A percentile compares a stretch with the other conserved stretches of the same genome.
Conservation (phyloP, 768 basidiomycete species). For the Phanerodontia chrysosporium region DNA sequence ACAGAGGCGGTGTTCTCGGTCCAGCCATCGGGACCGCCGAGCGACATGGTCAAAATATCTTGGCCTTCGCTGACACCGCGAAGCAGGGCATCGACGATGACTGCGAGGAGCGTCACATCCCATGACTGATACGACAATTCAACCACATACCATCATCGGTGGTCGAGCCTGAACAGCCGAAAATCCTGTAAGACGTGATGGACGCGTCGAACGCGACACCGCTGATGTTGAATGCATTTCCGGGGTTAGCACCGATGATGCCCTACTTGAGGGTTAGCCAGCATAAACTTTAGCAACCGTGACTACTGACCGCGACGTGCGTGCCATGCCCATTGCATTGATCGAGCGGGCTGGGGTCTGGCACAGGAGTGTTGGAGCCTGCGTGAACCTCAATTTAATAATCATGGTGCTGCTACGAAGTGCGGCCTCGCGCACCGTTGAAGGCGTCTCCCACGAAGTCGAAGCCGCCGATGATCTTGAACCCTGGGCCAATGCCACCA, state of each 20-base stretch:
- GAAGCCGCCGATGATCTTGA: slow-evolving; percentile 48
- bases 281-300: neutral
- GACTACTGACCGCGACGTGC: slow-evolving; percentile 42
- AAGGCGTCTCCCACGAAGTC: slow-evolving; percentile 58
- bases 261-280: slow-evolving; percentile 29
- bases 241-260: slow-evolving; percentile 58
- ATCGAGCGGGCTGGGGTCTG: neutral
- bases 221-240: slow-evolving; percentile 59
- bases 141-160: slow-evolving; percentile 44
- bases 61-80: slow-evolving; percentile 47
- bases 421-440: slow-evolving; percentile 29
- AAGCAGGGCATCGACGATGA: slow-evolving; percentile 48
- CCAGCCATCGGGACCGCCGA: slow-evolving; percentile 64
- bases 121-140: too few species aligned
- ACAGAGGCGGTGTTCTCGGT: slow-evolving; percentile 50
- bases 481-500: slow-evolving; percentile 49
- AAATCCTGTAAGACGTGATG: slow-evolving; percentile 52
- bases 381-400: slow-evolving; percentile 33
- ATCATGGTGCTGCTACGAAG: slow-evolving; percentile 23
- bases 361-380: slow-evolving; percentile 1
- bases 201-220: slow-evolving; percentile 65
- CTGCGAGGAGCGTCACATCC: slow-evolving; percentile 11
- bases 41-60: slow-evolving; percentile 63
- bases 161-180: slow-evolving; percentile 51
- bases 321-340: slow-evolving; percentile 43